Evolutionary conservation across 2,329 filamentous ascomycete genomes (phyloP), one percentile per base, ranked within the genome.

Genomic region (Penicillium polonicum): DNA sequence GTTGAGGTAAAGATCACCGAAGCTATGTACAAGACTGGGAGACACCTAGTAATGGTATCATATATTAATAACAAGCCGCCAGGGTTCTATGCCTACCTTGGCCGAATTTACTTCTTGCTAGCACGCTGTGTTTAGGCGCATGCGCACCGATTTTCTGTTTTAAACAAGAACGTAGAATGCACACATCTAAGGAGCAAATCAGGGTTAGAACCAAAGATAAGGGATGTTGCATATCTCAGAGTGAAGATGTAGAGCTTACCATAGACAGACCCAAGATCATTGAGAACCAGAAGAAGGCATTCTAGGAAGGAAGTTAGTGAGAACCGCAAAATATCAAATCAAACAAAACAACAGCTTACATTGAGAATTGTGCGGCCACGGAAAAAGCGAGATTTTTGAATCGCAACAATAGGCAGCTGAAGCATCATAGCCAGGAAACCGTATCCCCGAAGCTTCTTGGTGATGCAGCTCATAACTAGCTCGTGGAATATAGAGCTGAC

Each of bases 391-490:
- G 89, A 92, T 61, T 90, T 84, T 79, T 97, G 94, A 31, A 97
- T 79, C 74, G 92, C 85, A n/a, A 97, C 90, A 65, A 97, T 94
- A 0, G 94, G 94, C 65, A 97, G 83, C 80, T 99, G 94, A 61
- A 95, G 78, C 94, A 99, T 97, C 86, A 97, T 94, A 61, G 91
- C 89, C 21, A 95, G 70, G 72, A 97, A 96, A 10, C 93, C 94
- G 71, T 97, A 99, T 13, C 94, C 94, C 38, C 94, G 82, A 45
- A 97, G 81, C 79, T 99, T 97, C 81, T 97, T 93, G 27, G 92
- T 97, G 72, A 99, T 97, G 74, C 93, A 97, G 8, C 90, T 92
- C 90, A 99, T 96, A 68, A 99, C 90, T 57, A 99, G 83, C 76
- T 99, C 94, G 72, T 97, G 94, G 17, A 91, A 92, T 23, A 96